Percentiles rank a stretch among this genome's conserved stretches.
These are phyloP conservation scores for Phytophthora multivora DNA, from an alignment of 352 stramenopile species.

Conservation along the genomic window DNA sequence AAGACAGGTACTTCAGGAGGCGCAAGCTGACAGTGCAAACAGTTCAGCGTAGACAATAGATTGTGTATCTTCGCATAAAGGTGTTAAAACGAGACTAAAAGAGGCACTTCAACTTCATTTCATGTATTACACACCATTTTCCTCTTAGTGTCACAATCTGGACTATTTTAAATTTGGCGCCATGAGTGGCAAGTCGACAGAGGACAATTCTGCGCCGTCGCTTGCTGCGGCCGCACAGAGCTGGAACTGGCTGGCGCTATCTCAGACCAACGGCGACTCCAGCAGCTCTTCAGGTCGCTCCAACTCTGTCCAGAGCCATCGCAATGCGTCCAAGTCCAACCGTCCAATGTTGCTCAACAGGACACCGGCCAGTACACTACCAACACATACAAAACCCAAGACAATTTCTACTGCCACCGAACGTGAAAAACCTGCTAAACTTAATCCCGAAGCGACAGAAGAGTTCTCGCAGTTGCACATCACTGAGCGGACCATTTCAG, in stretches of 20 bases:
- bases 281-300: conserved; percentile 16
- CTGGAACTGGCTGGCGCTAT: conserved; percentile 64
- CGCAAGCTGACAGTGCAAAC: conserved; percentile 22
- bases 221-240: conserved; percentile 21
- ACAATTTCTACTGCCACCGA: conserved; percentile 23
- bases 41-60: conserved; percentile 11
- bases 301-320: conserved; percentile 10
- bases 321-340: conserved; percentile 16
- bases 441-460: conserved; percentile 38
- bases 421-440: conserved; percentile 13
- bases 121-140: conserved; percentile 2
- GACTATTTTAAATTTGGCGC: conserved; percentile 17
- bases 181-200: conserved; percentile 16
- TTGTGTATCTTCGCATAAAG: conserved; percentile 1
- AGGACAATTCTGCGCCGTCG: neutral
- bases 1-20: conserved; percentile 63
- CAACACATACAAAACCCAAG: conserved; percentile 9
- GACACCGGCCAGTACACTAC: conserved; percentile 10
- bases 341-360: conserved; percentile 19
- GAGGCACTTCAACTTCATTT: conserved; percentile 16
- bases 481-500: conserved; percentile 50
- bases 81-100: neutral
- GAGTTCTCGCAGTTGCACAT: conserved; percentile 71
- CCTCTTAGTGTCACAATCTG: neutral
- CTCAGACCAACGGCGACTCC: conserved; percentile 23